phyloP scores from a whole-genome alignment of 805 yeast genomes.

The Candida namnaoensis region DNA sequence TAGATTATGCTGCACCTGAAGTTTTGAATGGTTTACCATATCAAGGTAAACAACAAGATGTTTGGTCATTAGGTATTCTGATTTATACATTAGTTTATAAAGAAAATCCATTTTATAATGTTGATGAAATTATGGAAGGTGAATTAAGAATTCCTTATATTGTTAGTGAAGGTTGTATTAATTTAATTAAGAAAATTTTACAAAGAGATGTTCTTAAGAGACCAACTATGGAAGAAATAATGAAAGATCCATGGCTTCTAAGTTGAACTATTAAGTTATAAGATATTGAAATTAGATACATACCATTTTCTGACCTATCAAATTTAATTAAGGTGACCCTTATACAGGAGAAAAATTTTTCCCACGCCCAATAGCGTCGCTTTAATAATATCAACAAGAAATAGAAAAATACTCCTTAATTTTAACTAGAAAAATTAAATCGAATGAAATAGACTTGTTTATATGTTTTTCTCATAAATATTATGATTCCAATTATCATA shows the following conservation, averaged over 20 bases:
- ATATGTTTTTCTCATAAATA: no score
- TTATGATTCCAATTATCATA: no score
- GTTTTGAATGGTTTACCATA: slow-evolving; percentile 83
- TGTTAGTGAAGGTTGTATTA: slow-evolving; percentile 49
- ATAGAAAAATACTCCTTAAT: no score
- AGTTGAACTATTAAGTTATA: background rate
- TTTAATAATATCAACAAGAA: no score
- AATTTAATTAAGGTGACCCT: no score
- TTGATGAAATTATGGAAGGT: slow-evolving; percentile 92
- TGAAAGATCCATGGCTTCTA: slow-evolving; percentile 61
- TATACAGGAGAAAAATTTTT: no score
- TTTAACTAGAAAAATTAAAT: no score
- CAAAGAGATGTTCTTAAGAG: slow-evolving; percentile 58
- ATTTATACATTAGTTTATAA: slow-evolving; percentile 85
- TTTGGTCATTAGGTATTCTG: slow-evolving; percentile 93
- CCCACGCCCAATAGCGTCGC: no score
- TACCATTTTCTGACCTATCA: no score
- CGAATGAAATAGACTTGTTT: no score
- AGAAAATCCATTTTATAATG: slow-evolving; percentile 93
- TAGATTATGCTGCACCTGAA: slow-evolving; percentile 97
- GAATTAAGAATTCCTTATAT: slow-evolving; percentile 63
- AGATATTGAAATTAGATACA: no score
- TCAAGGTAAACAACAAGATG: slow-evolving; percentile 90
- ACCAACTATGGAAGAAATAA: slow-evolving; percentile 67
- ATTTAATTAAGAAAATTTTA: slow-evolving; percentile 55